Percentiles rank a stretch among this genome's conserved stretches.
Conservation (phyloP, 176 grass and related monocot species). For the Paspalum notatum region DNA sequence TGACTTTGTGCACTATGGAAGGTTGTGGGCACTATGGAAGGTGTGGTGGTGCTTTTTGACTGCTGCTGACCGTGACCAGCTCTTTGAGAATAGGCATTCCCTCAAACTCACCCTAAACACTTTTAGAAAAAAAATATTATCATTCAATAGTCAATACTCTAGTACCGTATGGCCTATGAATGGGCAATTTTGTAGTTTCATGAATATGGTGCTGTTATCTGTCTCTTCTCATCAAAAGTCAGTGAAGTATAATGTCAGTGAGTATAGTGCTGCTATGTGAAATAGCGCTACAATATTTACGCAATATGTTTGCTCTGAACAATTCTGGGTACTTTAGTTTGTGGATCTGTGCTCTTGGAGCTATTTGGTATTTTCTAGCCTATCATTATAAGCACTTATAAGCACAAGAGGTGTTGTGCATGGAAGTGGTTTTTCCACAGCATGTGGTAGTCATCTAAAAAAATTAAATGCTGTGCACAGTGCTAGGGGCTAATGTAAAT, state of each 20-base stretch:
- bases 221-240: background rate
- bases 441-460: background rate
- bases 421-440: constrained; percentile 12
- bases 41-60: background rate
- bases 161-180: background rate
- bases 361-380: constrained; percentile 9
- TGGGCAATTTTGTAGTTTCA: background rate
- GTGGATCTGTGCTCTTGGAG: background rate
- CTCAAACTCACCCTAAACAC: background rate
- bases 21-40: background rate
- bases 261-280: background rate
- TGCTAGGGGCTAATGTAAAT: background rate
- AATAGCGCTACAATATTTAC: constrained; percentile 12
- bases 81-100: background rate
- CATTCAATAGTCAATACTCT: background rate
- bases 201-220: background rate
- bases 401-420: constrained; percentile 20
- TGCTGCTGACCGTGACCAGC: background rate
- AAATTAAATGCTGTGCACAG: background rate
- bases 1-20: background rate
- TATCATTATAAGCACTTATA: constrained; percentile 19
- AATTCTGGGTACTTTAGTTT: constrained; percentile 24
- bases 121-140: background rate
- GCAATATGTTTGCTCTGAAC: constrained; percentile 1
- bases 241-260: background rate